Evolutionary conservation across 1,139 yeast species (phyloP), one percentile per base, ranked within the genome.

Genomic region (Candida sanyaensis): DNA sequence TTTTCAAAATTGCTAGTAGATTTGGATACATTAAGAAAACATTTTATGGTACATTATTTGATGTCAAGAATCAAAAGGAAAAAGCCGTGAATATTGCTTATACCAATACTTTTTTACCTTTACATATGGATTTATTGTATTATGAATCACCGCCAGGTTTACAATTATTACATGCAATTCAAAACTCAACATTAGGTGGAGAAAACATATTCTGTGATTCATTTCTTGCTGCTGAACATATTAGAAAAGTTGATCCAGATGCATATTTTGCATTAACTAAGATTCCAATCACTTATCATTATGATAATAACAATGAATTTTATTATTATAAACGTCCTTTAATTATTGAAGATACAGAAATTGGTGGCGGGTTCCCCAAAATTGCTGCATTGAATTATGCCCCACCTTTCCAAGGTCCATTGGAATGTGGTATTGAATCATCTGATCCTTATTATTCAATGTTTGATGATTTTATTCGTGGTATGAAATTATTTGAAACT

Each of bases 391-490:
- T 87, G 32, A 87, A 86, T 59, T 88, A 88, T 61, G 83, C 95
- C 1, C 96, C 96, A 1, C 95, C 95, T 10, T 88, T 87, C 70
- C 96, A 88, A 60, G 95, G 90, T 0, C 95, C 95, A 0, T 80
- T 83, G 52, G 91, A 86, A 50, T 64, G 68, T 52, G 84, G 83
- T 23, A 69, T 79, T 26, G 68, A 73, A 30, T 65, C 64, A 42
- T 65, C 68, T 42, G 55, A 63, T 24, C 57, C 61, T 5, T 57
- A 46, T 32, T 50, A 51, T 37, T 36, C 38, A 12, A 27, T 48
- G 23, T 52, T 50, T 47, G 48, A 52, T 12, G 84, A 80, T 46
- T 86, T 86, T 62, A 57, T 80, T 27, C 66, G 89, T 47, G 93
- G 93, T 0, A 63, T 84, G 48, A 63, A 69, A 37, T 50, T 74